phyloP scores from a whole-genome alignment of 176 grass and related monocot genomes.

The Triticum timopheevii region DNA sequence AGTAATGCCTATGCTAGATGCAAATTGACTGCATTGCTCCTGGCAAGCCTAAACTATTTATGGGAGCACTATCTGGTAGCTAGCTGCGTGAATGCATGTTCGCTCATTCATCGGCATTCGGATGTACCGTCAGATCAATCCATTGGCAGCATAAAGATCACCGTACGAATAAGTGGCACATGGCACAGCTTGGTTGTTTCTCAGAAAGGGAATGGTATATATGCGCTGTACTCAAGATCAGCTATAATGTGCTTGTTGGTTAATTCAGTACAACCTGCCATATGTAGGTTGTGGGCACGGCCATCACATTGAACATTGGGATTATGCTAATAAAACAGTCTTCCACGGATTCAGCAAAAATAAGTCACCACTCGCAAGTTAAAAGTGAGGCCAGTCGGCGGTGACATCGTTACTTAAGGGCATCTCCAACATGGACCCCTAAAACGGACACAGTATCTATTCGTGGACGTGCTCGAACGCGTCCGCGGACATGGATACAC shows the following conservation, averaged over 20 bases:
- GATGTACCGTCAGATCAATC: neutral
- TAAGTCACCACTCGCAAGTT: too few relatives aligned
- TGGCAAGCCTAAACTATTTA: neutral
- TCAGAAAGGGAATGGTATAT: neutral
- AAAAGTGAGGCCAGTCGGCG: too few relatives aligned
- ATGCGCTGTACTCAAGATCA: neutral
- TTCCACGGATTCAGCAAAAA: neutral
- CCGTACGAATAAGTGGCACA: neutral
- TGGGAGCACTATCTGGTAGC: neutral
- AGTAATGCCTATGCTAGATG: neutral
- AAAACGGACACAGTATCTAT: too few relatives aligned
- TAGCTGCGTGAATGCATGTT: neutral
- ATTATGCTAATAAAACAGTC: neutral
- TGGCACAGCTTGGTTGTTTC: neutral
- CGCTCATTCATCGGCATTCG: neutral
- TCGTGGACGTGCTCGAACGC: too few relatives aligned
- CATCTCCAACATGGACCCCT: too few relatives aligned
- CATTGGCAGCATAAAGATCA: neutral
- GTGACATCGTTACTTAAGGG: too few relatives aligned
- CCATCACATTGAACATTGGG: neutral
- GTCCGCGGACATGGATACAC: too few relatives aligned
- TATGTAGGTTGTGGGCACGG: neutral
- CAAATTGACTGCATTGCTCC: neutral
- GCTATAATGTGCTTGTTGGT: neutral
- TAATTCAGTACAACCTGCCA: neutral